Base-by-base conservation (phyloP, 2,329 filamentous ascomycete species). In the Cyphellophora attinorum region DNA sequence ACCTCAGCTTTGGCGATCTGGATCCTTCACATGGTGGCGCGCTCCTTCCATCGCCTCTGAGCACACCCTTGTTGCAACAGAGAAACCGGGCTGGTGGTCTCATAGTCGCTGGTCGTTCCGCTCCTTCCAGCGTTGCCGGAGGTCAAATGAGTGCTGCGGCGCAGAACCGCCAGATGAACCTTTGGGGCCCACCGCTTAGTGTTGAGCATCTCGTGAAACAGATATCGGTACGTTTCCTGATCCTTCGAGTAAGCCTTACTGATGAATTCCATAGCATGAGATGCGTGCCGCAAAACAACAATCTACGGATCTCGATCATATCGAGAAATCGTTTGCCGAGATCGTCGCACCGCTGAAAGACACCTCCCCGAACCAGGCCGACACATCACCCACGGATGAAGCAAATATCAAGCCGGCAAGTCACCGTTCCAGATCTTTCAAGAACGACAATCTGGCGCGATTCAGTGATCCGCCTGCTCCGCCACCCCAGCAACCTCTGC, bases 401-500 rank as follows among this genome's bases (percentile, higher is more conserved):
- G 57, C 54, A 29, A 8, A 25, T 8, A 8, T n/a, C 21, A 8
- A n/a, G n/a, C 62, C 64, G 40, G 45, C 62, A n/a, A 69, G 67
- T 40, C 64, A 62, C 31, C 56, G 58, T 19, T 57, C 58, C 6
- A 62, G 65, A 44, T 57, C 62, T 38, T 59, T 66, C 30, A 80
- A 85, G 46, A 62, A 76, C 13, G 86, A 94, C 51, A 66, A 79
- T 27, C 89, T 91, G 50, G 75, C 83, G 4, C 75, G 86, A 34
- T 96, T 95, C 55, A 91, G 85, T 1, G 88, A 95, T 38, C 89
- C 89, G 33, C 89, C 89, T 3, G 89, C 88, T 14, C 89, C 89
- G 5, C 89, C 89, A 16, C 89, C 89, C 17, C 86, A 93, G 48
- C 88, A 93, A 49, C 89, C 89, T 11, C 66, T 96, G 5, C 89